Evolutionary conservation across 371 early-diverging fungal species (phyloP), one percentile per base, ranked within the genome.

Genomic region (Zychaea mexicana): DNA sequence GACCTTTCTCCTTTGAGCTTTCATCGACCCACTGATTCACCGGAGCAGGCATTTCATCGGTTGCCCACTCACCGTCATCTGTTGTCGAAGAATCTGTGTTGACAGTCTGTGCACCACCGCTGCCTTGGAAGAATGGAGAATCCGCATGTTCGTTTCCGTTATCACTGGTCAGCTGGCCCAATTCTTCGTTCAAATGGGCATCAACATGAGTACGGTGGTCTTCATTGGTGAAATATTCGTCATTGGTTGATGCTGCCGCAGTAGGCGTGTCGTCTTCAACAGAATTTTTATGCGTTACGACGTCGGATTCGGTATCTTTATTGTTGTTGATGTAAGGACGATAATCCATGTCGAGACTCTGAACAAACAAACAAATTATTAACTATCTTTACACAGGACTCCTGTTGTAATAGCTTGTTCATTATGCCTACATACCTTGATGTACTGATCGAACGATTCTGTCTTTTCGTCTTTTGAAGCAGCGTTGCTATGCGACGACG

Each of bases 231-330:
- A 63, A 63, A 33, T 63, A 63, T 4, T 24, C 17, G 45, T 32
- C 26, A 45, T 27, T 21, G 22, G 28, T 42, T 15, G 13, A 42
- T 42, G 15, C n/a, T 15, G 42, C n/a, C 15, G 36, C 15, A 10
- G 8, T 36, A 4, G 45, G 17, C 9, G 22, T n/a, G 15, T 38
- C 33, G 2, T 60, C 52, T 26, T 36, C 52, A 3, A 17, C 52
- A 2, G 47, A 31, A 31, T 77, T 75, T 52, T 77, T 73, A 54
- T 80, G 76, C 6, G 70, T 80, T 2, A 76, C 73, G 7, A 30
- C 61, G 54, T 70, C 68, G 10, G 56, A 66, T 57, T 47, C 60
- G 9, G 52, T 60, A 22, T n/a, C 60, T 22, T 49, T 47, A 52
- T 74, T 79, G 17, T 72, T 72, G 5, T 70, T 42, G 38, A 76